A percentile compares a stretch with the other conserved stretches of the same genome.
phyloP scores from a whole-genome alignment of 306 rosid genomes.

The Phaseolus lunatus region DNA sequence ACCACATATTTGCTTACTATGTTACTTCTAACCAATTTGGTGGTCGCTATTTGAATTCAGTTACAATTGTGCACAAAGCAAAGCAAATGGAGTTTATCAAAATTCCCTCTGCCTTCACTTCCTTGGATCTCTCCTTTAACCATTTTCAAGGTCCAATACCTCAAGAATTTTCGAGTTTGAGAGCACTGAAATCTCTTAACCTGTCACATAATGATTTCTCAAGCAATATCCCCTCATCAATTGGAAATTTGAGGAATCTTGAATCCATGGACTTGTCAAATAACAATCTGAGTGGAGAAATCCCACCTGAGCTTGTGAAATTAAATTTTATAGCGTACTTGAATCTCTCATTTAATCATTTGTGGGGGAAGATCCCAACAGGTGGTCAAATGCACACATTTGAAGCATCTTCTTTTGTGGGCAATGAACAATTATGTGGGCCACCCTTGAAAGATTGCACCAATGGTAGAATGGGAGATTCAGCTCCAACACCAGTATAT shows the following conservation, averaged over 20 bases:
- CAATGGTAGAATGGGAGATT: too few relatives aligned
- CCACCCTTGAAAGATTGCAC: slow-evolving; percentile 34
- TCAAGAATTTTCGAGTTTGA: slow-evolving; percentile 21
- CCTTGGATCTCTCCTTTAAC: slow-evolving; percentile 40
- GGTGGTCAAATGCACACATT: slow-evolving; percentile 36
- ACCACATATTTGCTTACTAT: background rate
- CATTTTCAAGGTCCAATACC: slow-evolving; percentile 42
- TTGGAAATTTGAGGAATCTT: slow-evolving; percentile 27
- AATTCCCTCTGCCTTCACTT: slow-evolving; percentile 17
- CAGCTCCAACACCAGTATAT: background rate
- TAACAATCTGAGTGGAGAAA: slow-evolving; percentile 30
- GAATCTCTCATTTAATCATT: slow-evolving; percentile 40
- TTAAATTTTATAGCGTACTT: slow-evolving; percentile 8
- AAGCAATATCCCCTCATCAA: slow-evolving; percentile 28
- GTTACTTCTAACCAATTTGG: background rate
- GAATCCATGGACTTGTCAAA: slow-evolving; percentile 43
- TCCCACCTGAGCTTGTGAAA: slow-evolving; percentile 26
- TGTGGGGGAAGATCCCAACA: slow-evolving; percentile 29
- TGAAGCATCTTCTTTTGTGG: slow-evolving; percentile 36
- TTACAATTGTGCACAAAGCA: slow-evolving; percentile 36
- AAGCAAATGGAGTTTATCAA: background rate
- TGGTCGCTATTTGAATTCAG: slow-evolving; percentile 34
- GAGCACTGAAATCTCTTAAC: slow-evolving; percentile 12
- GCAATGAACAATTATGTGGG: slow-evolving; percentile 50
- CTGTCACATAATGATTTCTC: slow-evolving; percentile 40